These are phyloP conservation scores for Septoria linicola DNA, from an alignment of 2,329 filamentous ascomycete genomes.

Conservation along the genomic window DNA sequence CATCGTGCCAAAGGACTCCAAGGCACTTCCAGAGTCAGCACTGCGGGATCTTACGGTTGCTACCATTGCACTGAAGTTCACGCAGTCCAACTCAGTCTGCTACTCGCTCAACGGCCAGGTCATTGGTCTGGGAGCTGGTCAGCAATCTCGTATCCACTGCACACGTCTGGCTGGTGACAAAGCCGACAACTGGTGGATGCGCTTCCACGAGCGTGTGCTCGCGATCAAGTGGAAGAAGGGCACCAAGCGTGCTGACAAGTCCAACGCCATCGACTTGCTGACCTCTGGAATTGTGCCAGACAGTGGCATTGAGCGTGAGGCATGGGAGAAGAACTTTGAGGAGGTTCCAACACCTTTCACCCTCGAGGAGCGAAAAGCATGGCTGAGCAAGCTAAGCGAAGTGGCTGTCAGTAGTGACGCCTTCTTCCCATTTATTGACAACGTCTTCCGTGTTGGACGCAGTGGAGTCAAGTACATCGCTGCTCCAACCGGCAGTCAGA, in stretches of 20 bases:
- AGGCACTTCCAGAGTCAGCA: constrained; percentile 72
- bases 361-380: constrained; percentile 76
- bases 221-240: constrained; percentile 96
- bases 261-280: constrained; percentile 93
- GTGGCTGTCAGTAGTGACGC: constrained; percentile 92
- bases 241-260: constrained; percentile 94
- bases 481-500: constrained; percentile 86
- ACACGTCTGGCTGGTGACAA: constrained; percentile 96
- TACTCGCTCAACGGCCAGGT: constrained; percentile 93
- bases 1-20: constrained; percentile 78
- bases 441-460: constrained; percentile 85
- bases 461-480: constrained; percentile 96
- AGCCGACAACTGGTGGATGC: constrained; percentile 99
- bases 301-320: constrained; percentile 76
- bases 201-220: constrained; percentile 88
- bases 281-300: constrained; percentile 87
- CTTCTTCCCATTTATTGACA: constrained; percentile 99
- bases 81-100: constrained; percentile 98
- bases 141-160: constrained; percentile 98
- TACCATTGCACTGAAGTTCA: constrained; percentile 97
- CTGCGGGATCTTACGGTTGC: constrained; percentile 89
- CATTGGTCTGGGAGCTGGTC: constrained; percentile 89
- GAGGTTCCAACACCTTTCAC: constrained; percentile 82
- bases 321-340: constrained; percentile 87
- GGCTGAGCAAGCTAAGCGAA: constrained; percentile 76